Evolutionary conservation across 371 early-diverging fungal species (phyloP).

Genomic region (Mortierella sp.): DNA sequence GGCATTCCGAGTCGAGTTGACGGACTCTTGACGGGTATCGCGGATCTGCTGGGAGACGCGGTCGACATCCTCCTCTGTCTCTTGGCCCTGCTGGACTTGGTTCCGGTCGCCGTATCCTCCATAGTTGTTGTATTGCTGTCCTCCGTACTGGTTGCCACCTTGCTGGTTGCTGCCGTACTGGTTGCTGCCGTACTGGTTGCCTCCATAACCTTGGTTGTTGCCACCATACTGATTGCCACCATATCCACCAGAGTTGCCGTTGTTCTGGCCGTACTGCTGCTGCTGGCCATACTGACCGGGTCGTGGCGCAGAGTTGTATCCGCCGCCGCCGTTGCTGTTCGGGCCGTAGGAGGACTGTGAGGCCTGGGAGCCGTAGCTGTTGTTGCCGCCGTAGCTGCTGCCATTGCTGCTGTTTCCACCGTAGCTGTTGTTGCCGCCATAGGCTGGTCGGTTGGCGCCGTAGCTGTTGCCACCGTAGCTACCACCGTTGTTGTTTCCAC

Average conservation of each 20-base stretch:
- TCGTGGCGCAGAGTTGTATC: conserved; percentile 18
- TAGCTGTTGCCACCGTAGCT: conserved; percentile 15
- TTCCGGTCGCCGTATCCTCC: conserved; percentile 40
- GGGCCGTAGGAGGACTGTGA: conserved; percentile 19
- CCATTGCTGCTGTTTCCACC: conserved; percentile 24
- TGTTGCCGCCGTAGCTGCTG: conserved; percentile 12
- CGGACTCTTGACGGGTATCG: conserved; percentile 79
- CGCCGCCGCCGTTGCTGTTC: conserved; percentile 26
- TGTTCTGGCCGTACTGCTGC: conserved; percentile 50
- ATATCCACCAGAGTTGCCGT: conserved; percentile 39
- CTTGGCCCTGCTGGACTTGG: conserved; percentile 60
- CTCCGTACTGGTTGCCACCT: conserved; percentile 37
- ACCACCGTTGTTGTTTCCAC: conserved; percentile 8
- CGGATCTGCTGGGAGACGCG: conserved; percentile 75
- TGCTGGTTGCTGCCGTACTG: conserved; percentile 19
- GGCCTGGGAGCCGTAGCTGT: conserved; percentile 4
- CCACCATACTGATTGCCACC: conserved; percentile 30
- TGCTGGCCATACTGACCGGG: conserved; percentile 38
- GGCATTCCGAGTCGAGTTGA: conserved; percentile 82
- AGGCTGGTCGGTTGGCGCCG: conserved; percentile 11
- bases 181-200: conserved; percentile 27
- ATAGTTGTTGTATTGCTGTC: conserved; percentile 40
- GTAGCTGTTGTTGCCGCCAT: conserved; percentile 22
- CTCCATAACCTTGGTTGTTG: conserved; percentile 41
- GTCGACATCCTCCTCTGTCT: conserved; percentile 74